Base-by-base conservation (phyloP, 1,284 basidiomycete genomes). In the Ustilago xerochloae region DNA sequence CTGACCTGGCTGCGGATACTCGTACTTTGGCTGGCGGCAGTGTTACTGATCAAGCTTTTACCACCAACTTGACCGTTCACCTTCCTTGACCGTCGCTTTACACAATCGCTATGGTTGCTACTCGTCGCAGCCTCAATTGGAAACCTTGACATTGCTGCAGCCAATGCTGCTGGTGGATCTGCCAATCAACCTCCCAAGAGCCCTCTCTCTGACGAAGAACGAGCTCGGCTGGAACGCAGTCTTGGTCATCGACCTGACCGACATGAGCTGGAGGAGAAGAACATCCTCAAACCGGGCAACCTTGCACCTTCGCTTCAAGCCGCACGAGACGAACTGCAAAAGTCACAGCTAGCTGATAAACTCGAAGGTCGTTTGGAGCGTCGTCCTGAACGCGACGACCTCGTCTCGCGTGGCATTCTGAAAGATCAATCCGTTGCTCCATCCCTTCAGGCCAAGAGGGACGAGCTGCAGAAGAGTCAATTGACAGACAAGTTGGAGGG, bases 341-440 rank as follows among this genome's bases (percentile, higher is more conserved):
- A 78, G 53, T 55, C 53, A 32, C 75, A 79, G 45, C 57, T 73
- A 20, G 67, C 65, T 38, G 77, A 79, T 54, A 68, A 63, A 29
- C 73, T 81, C 29, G 79, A 78, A 43, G 64, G 69, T 22, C 45
- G 63, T 0, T 55, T 81, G 20, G 79, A 81, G 38, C 59, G 66
- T 33, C 63, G 79, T 6, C 77, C 79, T 18, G 79, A 79, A 26
- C 46, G 57, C 8, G 75, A 77, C 26, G 79, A 81, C 8, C 55
- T 81, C 2, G 61, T 80, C 36, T 46, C 51, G 9, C 43, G 64
- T 4, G 79, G 79, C 12, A 79, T 81, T 45, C 63, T 80, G 30
- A 80, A 79, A 46, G 91, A 91, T 66, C 89, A 90, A 80, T 88
- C 87, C n/a, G 87, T 91, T 30, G 90, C 91, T n/a, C 90, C 90